phyloP scores from a whole-genome alignment of 2,329 filamentous ascomycete species.

The Fusarium newnesense region DNA sequence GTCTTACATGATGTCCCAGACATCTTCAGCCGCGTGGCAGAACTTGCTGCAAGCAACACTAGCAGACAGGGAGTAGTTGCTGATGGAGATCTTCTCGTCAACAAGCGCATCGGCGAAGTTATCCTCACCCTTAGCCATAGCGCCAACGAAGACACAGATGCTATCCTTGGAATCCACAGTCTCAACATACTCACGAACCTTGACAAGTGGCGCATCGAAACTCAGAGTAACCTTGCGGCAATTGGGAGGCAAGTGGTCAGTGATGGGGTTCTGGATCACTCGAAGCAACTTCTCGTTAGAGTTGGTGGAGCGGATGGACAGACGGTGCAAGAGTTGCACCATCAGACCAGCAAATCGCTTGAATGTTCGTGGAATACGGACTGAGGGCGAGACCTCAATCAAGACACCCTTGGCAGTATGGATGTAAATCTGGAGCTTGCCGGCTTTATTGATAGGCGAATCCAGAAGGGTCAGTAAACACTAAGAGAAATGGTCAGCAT shows the following conservation, averaged over 20 bases:
- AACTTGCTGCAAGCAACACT: conserved; percentile 99
- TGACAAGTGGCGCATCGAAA: conserved; percentile 89
- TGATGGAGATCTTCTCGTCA: conserved; percentile 97
- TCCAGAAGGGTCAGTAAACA: conserved; percentile 97
- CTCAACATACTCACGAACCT: conserved; percentile 88
- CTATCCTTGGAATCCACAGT: conserved; percentile 84
- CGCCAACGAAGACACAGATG: conserved; percentile 96
- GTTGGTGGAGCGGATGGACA: conserved; percentile 95
- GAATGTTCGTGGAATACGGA: conserved; percentile 97
- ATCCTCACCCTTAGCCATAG: conserved; percentile 97
- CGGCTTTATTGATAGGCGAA: conserved; percentile 98
- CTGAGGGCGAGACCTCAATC: conserved; percentile 97
- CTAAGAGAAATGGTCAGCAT: conserved; percentile 64
- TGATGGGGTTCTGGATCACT: conserved; percentile 98
- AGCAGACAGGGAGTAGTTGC: conserved; percentile 95
- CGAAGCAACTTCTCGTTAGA: conserved; percentile 97
- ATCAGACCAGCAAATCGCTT: conserved; percentile 99
- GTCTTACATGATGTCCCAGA: conserved; percentile 87
- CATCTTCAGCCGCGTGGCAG: conserved; percentile 97
- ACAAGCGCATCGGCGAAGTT: conserved; percentile 95
- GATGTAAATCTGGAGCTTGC: conserved; percentile 97
- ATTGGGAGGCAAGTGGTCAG: conserved; percentile 94
- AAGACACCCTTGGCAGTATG: conserved; percentile 97
- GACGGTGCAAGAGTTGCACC: conserved; percentile 95
- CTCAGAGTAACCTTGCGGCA: conserved; percentile 98